Evolutionary conservation across 805 yeast species (phyloP).

Genomic region (Ogataea angusta): DNA sequence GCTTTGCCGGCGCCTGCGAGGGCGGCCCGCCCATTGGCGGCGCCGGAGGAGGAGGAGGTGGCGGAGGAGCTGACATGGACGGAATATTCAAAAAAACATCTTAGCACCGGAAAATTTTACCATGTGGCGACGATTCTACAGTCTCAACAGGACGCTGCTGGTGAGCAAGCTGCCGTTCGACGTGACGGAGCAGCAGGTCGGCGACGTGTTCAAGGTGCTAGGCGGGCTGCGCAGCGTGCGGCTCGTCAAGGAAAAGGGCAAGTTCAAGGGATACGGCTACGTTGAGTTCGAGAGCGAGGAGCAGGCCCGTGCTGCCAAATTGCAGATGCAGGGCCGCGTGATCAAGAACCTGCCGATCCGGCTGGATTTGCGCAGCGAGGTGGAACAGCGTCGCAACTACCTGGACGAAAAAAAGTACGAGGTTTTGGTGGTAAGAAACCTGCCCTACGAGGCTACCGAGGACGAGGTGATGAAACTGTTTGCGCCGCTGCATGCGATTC

Average conservation of each 20-base stretch:
- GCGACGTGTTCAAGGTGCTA: constrained; percentile 25
- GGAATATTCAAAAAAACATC: constrained; percentile 4
- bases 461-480: constrained; percentile 25
- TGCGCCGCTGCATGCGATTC: constrained; percentile 26
- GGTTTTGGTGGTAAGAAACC: constrained; percentile 25
- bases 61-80: constrained; percentile 43
- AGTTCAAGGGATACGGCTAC: constrained; percentile 26
- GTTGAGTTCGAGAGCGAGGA: constrained; percentile 21
- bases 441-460: constrained; percentile 28
- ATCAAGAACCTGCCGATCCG: constrained; percentile 27
- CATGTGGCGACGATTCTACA: constrained; percentile 10
- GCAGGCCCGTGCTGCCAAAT: constrained; percentile 24
- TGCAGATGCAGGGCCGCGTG: constrained; percentile 33
- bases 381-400: neutral
- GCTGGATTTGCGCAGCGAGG: constrained; percentile 18
- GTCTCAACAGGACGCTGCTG: constrained; percentile 15
- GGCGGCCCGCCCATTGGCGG: constrained; percentile 27
- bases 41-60: constrained; percentile 44
- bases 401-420: constrained; percentile 20
- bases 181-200: constrained; percentile 22
- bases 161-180: constrained; percentile 24
- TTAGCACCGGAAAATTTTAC: constrained; percentile 8
- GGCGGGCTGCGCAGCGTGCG: constrained; percentile 21
- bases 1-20: constrained; percentile 23
- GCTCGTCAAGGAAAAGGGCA: constrained; percentile 15